Conservation (phyloP, 495 filamentous ascomycete species). For the Amniculicola lignicola region DNA sequence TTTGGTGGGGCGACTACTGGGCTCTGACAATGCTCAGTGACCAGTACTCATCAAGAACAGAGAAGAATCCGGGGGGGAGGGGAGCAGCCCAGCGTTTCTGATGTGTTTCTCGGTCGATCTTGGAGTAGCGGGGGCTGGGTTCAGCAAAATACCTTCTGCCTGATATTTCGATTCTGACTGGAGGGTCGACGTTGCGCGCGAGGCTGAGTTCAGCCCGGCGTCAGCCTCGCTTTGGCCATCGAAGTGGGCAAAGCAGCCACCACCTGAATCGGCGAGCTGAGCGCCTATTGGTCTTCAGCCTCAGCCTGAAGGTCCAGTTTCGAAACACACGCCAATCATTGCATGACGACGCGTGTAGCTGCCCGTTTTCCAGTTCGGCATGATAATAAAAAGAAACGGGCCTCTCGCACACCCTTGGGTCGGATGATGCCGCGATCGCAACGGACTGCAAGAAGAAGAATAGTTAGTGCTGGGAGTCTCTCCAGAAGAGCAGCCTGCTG, state of each 20-base stretch:
- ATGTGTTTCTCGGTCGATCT: constrained; percentile 10
- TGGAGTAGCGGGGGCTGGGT: constrained; percentile 15
- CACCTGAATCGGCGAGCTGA: constrained; percentile 29
- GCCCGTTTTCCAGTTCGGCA: constrained; percentile 20
- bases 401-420: constrained; percentile 26
- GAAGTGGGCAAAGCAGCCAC: constrained; percentile 33
- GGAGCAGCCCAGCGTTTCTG: not conserved
- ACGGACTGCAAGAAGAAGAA: constrained; percentile 3
- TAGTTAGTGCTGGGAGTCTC: not conserved
- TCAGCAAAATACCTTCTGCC: constrained; percentile 32
- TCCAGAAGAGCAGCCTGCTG: not conserved
- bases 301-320: constrained; percentile 16
- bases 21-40: constrained; percentile 5
- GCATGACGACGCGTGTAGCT: constrained; percentile 10
- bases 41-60: not conserved
- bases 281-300: constrained; percentile 22
- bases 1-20: constrained; percentile 22
- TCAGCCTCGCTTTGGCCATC: constrained; percentile 37
- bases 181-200: constrained; percentile 16
- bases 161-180: constrained; percentile 28
- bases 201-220: constrained; percentile 36
- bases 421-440: constrained; percentile 22
- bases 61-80: not conserved
- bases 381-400: constrained; percentile 27
- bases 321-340: constrained; percentile 16